phyloP scores from a whole-genome alignment of 2,329 filamentous ascomycete genomes.

The Beauveria australis region DNA sequence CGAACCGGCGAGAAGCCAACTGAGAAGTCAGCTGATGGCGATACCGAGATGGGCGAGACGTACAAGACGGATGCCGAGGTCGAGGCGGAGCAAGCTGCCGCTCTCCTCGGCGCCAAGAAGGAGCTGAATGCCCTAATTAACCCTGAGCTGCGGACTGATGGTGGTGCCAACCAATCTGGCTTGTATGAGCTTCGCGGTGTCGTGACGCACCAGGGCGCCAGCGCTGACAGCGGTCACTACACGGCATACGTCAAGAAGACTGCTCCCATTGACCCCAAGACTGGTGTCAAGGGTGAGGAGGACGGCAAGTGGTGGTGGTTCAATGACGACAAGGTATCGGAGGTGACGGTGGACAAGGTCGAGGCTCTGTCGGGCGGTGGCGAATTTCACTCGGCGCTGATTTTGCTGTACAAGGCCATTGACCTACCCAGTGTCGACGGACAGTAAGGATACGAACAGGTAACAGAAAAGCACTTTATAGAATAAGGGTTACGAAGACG shows the following conservation, averaged over 20 bases:
- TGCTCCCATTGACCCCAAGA: constrained; percentile 60
- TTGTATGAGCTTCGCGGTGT: constrained; percentile 91
- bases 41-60: constrained; percentile 65
- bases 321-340: constrained; percentile 94
- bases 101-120: constrained; percentile 74
- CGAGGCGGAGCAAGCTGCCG: constrained; percentile 72
- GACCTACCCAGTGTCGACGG: constrained; percentile 54
- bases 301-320: constrained; percentile 99
- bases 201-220: constrained; percentile 92
- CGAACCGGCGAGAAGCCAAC: constrained; percentile 27
- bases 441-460: constrained; percentile 16
- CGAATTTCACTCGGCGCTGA: constrained; percentile 75
- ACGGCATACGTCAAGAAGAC: constrained; percentile 96
- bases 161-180: constrained; percentile 84
- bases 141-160: constrained; percentile 64
- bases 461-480: not conserved
- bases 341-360: constrained; percentile 87
- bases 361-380: constrained; percentile 83
- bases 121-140: constrained; percentile 75
- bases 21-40: constrained; percentile 43
- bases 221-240: constrained; percentile 96
- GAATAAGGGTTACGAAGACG: constrained; percentile 12
- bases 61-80: constrained; percentile 94
- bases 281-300: constrained; percentile 69
- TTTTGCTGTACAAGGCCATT: constrained; percentile 70